Evolutionary conservation across 768 basidiomycete genomes (phyloP).

Genomic region (Termitomyces sp.): DNA sequence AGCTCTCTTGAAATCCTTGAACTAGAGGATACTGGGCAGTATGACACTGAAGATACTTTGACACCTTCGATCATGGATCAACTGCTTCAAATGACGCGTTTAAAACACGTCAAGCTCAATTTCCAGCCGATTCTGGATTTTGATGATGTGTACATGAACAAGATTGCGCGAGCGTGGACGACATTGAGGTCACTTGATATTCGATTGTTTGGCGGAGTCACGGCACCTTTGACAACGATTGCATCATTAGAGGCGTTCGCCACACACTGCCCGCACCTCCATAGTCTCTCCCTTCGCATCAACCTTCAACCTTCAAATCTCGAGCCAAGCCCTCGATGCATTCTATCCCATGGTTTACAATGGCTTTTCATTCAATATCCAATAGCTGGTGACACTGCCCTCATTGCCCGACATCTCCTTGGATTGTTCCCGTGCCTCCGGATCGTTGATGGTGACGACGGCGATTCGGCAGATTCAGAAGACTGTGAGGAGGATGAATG

Average conservation of each 20-base stretch:
- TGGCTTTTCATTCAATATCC: not conserved
- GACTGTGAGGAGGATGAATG: not conserved
- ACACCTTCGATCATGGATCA: not conserved
- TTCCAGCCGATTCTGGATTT: not conserved
- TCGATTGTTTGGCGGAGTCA: not conserved
- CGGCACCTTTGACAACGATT: not conserved
- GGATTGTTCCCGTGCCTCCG: slow-evolving; percentile 2
- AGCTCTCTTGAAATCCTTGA: slow-evolving; percentile 3
- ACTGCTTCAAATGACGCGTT: not conserved
- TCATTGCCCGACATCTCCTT: slow-evolving; percentile 1
- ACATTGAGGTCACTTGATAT: not conserved
- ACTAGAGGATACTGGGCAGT: not conserved
- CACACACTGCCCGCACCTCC: slow-evolving; percentile 2
- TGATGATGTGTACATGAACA: not conserved
- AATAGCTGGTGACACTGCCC: not conserved
- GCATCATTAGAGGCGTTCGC: slow-evolving; percentile 5
- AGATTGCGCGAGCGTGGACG: not conserved
- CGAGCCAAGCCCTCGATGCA: not conserved
- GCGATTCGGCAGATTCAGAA: not conserved
- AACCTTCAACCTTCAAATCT: not conserved
- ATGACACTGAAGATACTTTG: not conserved
- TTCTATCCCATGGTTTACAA: slow-evolving; percentile 1
- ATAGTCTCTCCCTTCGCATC: not conserved
- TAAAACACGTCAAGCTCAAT: not conserved
- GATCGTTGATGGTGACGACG: not conserved